A percentile compares a stretch with the other conserved stretches of the same genome.
These are phyloP conservation scores for Guillardia theta DNA, from an alignment of 78 protist genomes.

Conservation along the genomic window DNA sequence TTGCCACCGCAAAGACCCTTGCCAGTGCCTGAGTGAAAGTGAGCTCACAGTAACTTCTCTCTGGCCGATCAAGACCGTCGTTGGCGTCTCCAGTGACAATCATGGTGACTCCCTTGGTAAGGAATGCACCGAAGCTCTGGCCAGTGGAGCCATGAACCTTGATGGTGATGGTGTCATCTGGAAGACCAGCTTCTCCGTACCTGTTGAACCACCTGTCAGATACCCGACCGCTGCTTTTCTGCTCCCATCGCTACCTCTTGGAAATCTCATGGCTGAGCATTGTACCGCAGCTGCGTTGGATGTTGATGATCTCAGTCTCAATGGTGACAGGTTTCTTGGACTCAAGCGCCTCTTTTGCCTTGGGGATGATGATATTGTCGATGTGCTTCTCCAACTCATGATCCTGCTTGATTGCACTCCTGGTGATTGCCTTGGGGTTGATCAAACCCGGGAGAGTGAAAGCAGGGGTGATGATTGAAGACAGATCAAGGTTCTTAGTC, in stretches of 20 bases:
- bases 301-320: conserved; percentile 51
- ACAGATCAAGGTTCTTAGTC: conserved; percentile 47
- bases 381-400: conserved; percentile 50
- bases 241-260: too few species aligned
- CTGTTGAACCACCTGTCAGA: too few species aligned
- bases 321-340: not conserved
- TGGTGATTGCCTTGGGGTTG: conserved; percentile 11
- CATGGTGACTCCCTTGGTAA: conserved; percentile 66
- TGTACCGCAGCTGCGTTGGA: conserved; percentile 71
- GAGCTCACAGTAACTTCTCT: too few species aligned
- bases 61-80: too few species aligned
- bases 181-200: conserved; percentile 54
- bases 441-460: conserved; percentile 26
- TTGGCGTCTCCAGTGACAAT: conserved; percentile 69
- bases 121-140: conserved; percentile 71
- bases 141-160: conserved; percentile 54
- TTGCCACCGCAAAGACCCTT: conserved; percentile 80
- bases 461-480: conserved; percentile 44
- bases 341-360: not conserved
- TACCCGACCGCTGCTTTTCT: too few species aligned
- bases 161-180: conserved; percentile 59
- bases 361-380: conserved; percentile 25
- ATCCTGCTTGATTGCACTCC: not conserved
- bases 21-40: too few species aligned
- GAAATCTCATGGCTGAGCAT: conserved; percentile 66